Evolutionary conservation across 73 alveolate genomes (phyloP), one percentile per base, ranked within the genome.

Genomic region (Vitrella brassicaformis): DNA sequence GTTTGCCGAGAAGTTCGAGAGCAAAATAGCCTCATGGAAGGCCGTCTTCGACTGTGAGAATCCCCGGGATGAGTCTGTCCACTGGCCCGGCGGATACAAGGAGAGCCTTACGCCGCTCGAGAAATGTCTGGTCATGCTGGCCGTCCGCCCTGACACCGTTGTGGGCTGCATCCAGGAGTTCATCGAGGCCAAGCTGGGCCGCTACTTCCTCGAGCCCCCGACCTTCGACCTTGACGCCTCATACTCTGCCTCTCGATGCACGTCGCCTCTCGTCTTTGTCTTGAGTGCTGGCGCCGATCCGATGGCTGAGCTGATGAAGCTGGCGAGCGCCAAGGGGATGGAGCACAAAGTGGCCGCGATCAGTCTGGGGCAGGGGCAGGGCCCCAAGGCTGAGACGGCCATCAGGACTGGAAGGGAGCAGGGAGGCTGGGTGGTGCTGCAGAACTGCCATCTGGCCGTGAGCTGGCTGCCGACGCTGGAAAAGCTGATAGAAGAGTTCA

Each of bases 251-350:
- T 88, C 98, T 70, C 95, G 92, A 81, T 90, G 90, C 88, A 85
- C 90, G 75, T 94, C 99, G 0, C 99, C 99, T 0, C 88, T 97
- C 46, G 93, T 97, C 47, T 97, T 97, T 78, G 97, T 97, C 66
- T 89, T 95, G 79, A 86, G 97, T 73, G 81, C 98, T 9, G 99
- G 99, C 47, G 88, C 99, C 19, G 99, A 97, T 88, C 99, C 99
- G 26, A 95, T 95, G 78, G 96, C 97, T 31, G 99, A 97, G 75
- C 93, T 97, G 87, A 89, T 87, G 71, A 94, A 92, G 77, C 91
- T 97, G 86, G 98, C 98, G 9, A 96, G 85, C 68, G 95, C 95
- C 74, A 80, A 76, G 78, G 90, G 82, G 31, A 92, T 91, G 96
- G 82, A 85, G 0, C 81, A 83, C 82, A 89, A 94, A 82, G 66